Evolutionary conservation across 345 rosid genomes (phyloP).

Genomic region (Toxicodendron radicans): DNA sequence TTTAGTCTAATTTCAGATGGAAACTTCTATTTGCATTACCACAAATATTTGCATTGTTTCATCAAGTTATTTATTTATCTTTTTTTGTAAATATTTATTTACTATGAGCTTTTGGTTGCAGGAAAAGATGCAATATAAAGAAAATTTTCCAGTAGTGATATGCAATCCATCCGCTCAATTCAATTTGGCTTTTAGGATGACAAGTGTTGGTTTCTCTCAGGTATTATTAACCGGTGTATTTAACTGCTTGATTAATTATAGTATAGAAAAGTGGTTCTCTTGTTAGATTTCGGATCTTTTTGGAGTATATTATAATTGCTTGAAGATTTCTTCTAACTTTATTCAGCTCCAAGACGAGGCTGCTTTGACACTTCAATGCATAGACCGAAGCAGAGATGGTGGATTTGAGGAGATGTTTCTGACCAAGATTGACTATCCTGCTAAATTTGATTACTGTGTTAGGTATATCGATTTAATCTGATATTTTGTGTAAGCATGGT

Average conservation of each 20-base stretch:
- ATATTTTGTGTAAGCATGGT: not conserved
- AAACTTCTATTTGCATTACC: too few species aligned
- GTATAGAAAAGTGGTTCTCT: conserved; percentile 1
- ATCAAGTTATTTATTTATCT: not conserved
- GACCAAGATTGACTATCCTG: conserved; percentile 75
- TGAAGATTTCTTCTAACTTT: conserved; percentile 12
- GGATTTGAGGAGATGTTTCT: conserved; percentile 77
- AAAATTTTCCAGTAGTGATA: conserved; percentile 65
- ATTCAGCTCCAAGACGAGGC: conserved; percentile 83
- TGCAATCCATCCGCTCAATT: conserved; percentile 48
- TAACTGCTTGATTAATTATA: conserved; percentile 3
- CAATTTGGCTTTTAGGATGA: conserved; percentile 76
- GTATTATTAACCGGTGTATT: conserved; percentile 38
- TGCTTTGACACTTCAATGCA: conserved; percentile 61
- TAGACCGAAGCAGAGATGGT: conserved; percentile 65
- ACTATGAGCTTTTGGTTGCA: conserved; percentile 34
- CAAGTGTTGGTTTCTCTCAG: conserved; percentile 63
- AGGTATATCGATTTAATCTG: conserved; percentile 44
- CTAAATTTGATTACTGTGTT: conserved; percentile 72
- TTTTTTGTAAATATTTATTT: not conserved
- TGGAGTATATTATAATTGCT: not conserved
- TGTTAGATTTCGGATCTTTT: conserved; percentile 4
- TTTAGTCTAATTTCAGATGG: not conserved
- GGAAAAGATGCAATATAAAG: conserved; percentile 53
- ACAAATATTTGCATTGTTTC: not conserved